phyloP scores from a whole-genome alignment of 1,284 basidiomycete genomes.

The Taiwanofungus camphoratus region DNA sequence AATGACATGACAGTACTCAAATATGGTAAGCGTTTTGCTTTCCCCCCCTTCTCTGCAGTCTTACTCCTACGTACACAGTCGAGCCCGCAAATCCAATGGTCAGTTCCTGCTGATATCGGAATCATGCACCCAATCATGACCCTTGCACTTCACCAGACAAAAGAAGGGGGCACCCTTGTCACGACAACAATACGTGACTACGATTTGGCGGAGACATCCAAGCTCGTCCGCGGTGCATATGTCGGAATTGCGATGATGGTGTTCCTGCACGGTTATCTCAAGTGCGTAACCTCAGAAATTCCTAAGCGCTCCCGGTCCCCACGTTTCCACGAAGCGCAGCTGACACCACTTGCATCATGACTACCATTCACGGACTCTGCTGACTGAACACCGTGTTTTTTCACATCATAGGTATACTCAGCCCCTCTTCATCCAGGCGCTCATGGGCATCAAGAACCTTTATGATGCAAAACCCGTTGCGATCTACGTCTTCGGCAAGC shows the following conservation, averaged over 20 bases:
- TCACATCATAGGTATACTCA: slow-evolving; percentile 63
- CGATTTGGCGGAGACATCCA: slow-evolving; percentile 83
- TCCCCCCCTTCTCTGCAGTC: slow-evolving; percentile 1
- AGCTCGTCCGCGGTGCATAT: slow-evolving; percentile 78
- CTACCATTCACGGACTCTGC: no score
- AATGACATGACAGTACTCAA: slow-evolving; percentile 96
- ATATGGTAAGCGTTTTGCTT: slow-evolving; percentile 57
- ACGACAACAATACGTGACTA: slow-evolving; percentile 95
- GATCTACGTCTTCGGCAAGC: slow-evolving; percentile 73
- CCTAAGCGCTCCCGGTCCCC: no score
- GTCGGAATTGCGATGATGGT: slow-evolving; percentile 84
- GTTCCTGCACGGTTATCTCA: slow-evolving; percentile 84
- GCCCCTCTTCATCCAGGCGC: slow-evolving; percentile 85
- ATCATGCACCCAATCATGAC: background rate
- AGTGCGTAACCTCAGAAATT: no score
- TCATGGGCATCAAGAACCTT: slow-evolving; percentile 85
- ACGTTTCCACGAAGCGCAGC: no score
- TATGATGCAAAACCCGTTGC: slow-evolving; percentile 82
- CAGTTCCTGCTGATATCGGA: slow-evolving; percentile 12
- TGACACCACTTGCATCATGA: no score
- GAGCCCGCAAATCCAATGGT: slow-evolving; percentile 61
- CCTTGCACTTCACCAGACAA: slow-evolving; percentile 37
- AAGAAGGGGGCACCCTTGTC: slow-evolving; percentile 74
- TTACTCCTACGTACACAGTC: slow-evolving; percentile 35
- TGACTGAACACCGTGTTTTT: background rate